These are phyloP conservation scores for Hymenoscyphus fraxineus DNA, from an alignment of 2,329 filamentous ascomycete species.

Conservation along the genomic window DNA sequence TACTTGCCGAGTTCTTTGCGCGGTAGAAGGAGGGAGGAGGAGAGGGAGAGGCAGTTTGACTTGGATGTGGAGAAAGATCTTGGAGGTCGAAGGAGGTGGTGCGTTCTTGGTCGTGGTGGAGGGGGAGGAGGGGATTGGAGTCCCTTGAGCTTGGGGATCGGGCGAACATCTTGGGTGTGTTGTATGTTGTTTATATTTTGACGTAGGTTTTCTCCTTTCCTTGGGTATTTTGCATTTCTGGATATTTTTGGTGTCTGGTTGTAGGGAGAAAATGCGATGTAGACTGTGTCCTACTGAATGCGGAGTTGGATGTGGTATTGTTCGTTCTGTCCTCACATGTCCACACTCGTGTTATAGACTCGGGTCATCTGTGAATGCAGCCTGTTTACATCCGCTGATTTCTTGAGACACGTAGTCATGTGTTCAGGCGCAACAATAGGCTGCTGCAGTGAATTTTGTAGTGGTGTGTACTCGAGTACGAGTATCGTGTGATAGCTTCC, in stretches of 20 bases:
- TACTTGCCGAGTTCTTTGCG: background rate
- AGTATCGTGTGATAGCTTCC: too few species aligned
- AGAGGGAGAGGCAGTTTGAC: slow-evolving; percentile 18
- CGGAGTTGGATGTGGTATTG: background rate
- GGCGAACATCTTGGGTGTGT: slow-evolving; percentile 21
- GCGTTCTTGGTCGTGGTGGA: slow-evolving; percentile 11
- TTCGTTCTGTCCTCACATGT: slow-evolving; percentile 18
- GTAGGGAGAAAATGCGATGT: too few species aligned
- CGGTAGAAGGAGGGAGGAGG: slow-evolving; percentile 31
- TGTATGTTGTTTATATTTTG: slow-evolving; percentile 2
- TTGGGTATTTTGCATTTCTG: background rate
- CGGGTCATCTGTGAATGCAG: slow-evolving; percentile 11
- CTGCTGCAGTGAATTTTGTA: background rate
- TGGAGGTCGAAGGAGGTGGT: slow-evolving; percentile 23
- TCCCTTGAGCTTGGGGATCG: slow-evolving; percentile 24
- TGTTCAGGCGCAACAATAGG: background rate
- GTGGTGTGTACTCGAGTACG: background rate
- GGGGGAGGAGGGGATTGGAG: slow-evolving; percentile 24
- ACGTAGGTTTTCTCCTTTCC: background rate
- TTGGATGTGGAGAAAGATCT: slow-evolving; percentile 23
- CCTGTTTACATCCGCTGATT: background rate
- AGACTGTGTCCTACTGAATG: too few species aligned
- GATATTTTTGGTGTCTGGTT: background rate
- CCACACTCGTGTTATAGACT: background rate
- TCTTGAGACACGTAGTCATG: slow-evolving; percentile 14